Base-by-base conservation (phyloP, 2,329 filamentous ascomycete genomes). In the Colletotrichum neosansevieriae region DNA sequence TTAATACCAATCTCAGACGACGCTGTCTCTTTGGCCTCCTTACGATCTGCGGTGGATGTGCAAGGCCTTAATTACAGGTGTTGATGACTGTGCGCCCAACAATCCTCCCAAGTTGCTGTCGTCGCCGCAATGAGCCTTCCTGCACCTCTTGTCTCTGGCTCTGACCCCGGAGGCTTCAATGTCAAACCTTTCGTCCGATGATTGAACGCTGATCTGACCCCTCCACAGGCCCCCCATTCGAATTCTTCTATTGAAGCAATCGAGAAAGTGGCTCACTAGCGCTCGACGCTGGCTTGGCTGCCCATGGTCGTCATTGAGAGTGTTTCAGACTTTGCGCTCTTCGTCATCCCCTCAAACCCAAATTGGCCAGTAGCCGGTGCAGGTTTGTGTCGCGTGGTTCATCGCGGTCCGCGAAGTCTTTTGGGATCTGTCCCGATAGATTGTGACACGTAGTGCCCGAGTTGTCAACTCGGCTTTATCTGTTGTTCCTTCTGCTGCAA, bases 141-240 rank as follows among this genome's bases (percentile, higher is more conserved):
- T 54, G 50, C 50, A 36, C 36, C 38, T 58, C 38, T 11, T 40
- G 21, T 44, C 56, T 58, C 42, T 40, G 47, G 13, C 45, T 49
- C 45, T 40, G 58, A 59, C 57, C 32, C 17, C 24, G 61, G 38
- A 44, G 36, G 21, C 59, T 63, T 54, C 19, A 58, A 57, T 58
- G 59, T 67, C 59, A 58, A 63, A 63, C 60, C 45, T 58, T 58
- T 67, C 44, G 45, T 63, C 64, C 45, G 64, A 63, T 67, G 34
- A 50, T 45, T 63, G 59, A 44, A 45, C 45, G 50, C 29, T 63
- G 64, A 63, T 64, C 59, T 64, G 29, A 58, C 44, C 44, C 64
- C 51, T 50, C 38, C 19, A 53, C 7, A 63, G 58, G 40, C n/a
- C 49, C 51, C 58, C 63, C 63, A 51, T 50, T 50, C 64, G 36